Evolutionary conservation across 371 early-diverging fungal species (phyloP).

Genomic region (Zychaea mexicana): DNA sequence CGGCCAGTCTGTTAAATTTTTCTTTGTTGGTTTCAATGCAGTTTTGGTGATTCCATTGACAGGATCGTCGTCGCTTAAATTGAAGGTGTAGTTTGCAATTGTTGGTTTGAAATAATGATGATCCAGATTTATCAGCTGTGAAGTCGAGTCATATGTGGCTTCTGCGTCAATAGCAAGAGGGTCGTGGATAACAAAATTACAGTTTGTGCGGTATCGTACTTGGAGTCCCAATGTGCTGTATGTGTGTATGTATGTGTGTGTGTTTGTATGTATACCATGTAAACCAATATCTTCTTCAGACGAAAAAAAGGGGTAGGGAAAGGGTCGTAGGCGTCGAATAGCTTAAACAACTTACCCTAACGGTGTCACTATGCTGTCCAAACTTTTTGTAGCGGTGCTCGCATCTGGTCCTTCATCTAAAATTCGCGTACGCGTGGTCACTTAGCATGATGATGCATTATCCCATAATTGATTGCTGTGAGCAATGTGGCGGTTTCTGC

Average conservation of each 20-base stretch:
- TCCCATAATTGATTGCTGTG: slow-evolving; percentile 21
- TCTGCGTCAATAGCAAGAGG: slow-evolving; percentile 11
- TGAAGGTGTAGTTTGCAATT: slow-evolving; percentile 47
- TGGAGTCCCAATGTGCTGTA: slow-evolving; percentile 71
- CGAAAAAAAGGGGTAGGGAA: background rate
- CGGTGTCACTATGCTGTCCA: slow-evolving; percentile 75
- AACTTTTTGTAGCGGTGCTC: slow-evolving; percentile 27
- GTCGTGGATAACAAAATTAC: slow-evolving; percentile 76
- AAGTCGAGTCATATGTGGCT: slow-evolving; percentile 34
- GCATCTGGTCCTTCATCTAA: slow-evolving; percentile 49
- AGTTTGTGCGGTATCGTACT: slow-evolving; percentile 79
- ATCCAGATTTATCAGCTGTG: slow-evolving; percentile 69
- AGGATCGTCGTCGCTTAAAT: background rate
- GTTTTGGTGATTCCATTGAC: background rate
- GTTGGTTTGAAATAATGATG: slow-evolving; percentile 80
- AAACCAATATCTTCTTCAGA: background rate
- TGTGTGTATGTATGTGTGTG: background rate
- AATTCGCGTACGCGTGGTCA: background rate
- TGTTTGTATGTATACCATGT: background rate
- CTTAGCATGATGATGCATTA: slow-evolving; percentile 45
- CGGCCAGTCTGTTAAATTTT: background rate
- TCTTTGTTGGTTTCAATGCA: background rate
- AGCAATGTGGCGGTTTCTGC: too few relatives aligned
- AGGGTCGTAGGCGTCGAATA: too few relatives aligned
- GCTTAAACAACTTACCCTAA: slow-evolving; percentile 56